Percentiles rank a stretch among this genome's conserved stretches.
Conservation (phyloP, 192 early-diverging fungal genomes). For the Entomortierella beljakovae region DNA sequence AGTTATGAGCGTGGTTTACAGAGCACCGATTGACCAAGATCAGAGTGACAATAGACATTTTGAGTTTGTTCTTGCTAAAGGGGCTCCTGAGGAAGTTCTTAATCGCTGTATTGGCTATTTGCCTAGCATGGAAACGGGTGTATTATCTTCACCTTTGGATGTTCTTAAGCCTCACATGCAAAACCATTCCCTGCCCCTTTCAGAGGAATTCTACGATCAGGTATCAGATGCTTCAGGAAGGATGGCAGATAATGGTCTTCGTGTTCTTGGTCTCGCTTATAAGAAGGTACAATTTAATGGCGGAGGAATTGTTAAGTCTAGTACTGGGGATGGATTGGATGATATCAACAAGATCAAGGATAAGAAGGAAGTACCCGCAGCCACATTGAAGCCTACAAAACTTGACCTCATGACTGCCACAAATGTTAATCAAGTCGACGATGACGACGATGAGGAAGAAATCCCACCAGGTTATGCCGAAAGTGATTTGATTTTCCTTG, state of each 20-base stretch:
- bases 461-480: conserved; percentile 65
- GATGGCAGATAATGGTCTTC: conserved; percentile 75
- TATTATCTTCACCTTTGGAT: conserved; percentile 33
- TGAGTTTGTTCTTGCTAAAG: conserved; percentile 82
- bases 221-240: conserved; percentile 56
- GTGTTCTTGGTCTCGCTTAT: conserved; percentile 89
- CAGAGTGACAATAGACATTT: conserved; percentile 26
- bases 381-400: conserved; percentile 27
- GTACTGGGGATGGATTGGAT: conserved; percentile 41
- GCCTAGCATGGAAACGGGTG: conserved; percentile 23
- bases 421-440: conserved; percentile 55
- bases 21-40: conserved; percentile 33
- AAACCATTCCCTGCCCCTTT: conserved; percentile 57
- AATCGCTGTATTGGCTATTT: conserved; percentile 71
- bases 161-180: conserved; percentile 52
- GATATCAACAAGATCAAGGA: conserved; percentile 61
- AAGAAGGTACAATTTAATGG: conserved; percentile 63
- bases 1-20: conserved; percentile 89
- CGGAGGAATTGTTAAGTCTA: not conserved
- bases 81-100: conserved; percentile 92
- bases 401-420: conserved; percentile 30
- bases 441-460: conserved; percentile 51
- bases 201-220: conserved; percentile 60
- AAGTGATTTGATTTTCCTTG: conserved; percentile 82
- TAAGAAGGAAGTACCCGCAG: conserved; percentile 58